These are phyloP conservation scores for Salmacisia buchloeana DNA, from an alignment of 1,284 basidiomycete genomes.

Conservation along the genomic window DNA sequence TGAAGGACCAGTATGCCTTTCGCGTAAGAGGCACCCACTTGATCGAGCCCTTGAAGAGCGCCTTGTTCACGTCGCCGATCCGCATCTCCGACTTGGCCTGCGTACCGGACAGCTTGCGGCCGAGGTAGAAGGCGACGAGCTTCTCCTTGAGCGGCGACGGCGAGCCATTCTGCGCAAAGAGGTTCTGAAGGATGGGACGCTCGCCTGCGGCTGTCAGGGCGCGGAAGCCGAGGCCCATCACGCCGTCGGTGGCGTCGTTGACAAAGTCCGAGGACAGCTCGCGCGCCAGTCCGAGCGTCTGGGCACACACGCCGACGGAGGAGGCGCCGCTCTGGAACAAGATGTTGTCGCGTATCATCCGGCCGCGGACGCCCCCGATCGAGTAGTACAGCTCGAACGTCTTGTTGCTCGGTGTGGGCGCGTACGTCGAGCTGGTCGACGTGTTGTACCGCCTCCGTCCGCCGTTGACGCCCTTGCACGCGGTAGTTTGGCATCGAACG, in stretches of 20 bases:
- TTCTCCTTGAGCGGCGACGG: not conserved
- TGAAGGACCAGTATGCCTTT: conserved; percentile 13
- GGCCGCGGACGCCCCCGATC: conserved; percentile 10
- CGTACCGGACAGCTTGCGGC: conserved; percentile 2
- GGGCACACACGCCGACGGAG: not conserved
- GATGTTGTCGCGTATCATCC: conserved; percentile 8
- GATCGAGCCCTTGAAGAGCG: conserved; percentile 11
- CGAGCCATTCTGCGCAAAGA: conserved; percentile 8
- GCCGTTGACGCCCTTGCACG: conserved; percentile 1
- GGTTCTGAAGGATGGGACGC: conserved; percentile 6
- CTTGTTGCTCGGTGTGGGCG: conserved; percentile 4
- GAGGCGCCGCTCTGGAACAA: not conserved
- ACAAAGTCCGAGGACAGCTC: conserved; percentile 9
- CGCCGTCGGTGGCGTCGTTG: conserved; percentile 11
- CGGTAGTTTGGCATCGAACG: not conserved
- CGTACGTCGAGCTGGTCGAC: conserved; percentile 4
- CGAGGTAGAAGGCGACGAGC: conserved; percentile 10
- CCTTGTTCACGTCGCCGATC: conserved; percentile 9
- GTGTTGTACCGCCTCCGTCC: not conserved
- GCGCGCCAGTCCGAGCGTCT: conserved; percentile 9
- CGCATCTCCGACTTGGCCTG: conserved; percentile 12
- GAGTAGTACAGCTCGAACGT: conserved; percentile 14
- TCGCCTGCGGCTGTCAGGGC: conserved; percentile 4
- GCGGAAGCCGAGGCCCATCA: conserved; percentile 15
- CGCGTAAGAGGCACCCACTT: conserved; percentile 5